A percentile compares a stretch with the other conserved stretches of the same genome.
Evolutionary conservation across 257 asterid genomes (phyloP).

Genomic region (Solanum habrochaites): DNA sequence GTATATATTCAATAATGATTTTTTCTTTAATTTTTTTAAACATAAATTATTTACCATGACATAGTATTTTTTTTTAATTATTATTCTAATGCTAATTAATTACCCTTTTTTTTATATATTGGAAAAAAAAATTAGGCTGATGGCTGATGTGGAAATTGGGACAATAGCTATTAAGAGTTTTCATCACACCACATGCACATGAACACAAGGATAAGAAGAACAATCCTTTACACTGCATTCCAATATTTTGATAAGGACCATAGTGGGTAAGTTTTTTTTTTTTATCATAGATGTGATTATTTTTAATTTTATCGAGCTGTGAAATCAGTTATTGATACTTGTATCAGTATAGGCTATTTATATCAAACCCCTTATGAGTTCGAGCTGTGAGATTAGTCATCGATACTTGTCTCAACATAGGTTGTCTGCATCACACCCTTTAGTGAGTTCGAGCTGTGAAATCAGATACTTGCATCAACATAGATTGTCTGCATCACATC

Average conservation of each 20-base stretch:
- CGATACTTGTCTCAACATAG: neutral
- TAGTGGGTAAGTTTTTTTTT: slow-evolving; percentile 50
- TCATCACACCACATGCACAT: slow-evolving; percentile 94
- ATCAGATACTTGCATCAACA: neutral
- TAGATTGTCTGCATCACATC: too few relatives aligned
- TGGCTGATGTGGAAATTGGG: slow-evolving; percentile 92
- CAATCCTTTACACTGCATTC: slow-evolving; percentile 94
- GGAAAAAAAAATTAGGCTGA: slow-evolving; percentile 37
- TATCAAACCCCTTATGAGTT: neutral
- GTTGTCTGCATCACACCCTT: neutral
- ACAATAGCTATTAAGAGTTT: slow-evolving; percentile 88
- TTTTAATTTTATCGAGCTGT: neutral
- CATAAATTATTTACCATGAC: neutral
- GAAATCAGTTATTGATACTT: neutral
- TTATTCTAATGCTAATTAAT: neutral
- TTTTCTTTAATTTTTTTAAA: neutral
- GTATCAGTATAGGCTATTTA: fast-evolving
- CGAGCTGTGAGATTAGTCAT: fast-evolving
- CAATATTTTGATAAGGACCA: slow-evolving; percentile 89
- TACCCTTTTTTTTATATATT: neutral
- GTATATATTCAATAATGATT: neutral
- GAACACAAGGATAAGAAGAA: slow-evolving; percentile 92
- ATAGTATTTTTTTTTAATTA: neutral
- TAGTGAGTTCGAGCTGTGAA: too few relatives aligned
- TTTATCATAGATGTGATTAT: neutral